Evolutionary conservation across 495 filamentous ascomycete species (phyloP).

Genomic region (Penicillium samsonianum): DNA sequence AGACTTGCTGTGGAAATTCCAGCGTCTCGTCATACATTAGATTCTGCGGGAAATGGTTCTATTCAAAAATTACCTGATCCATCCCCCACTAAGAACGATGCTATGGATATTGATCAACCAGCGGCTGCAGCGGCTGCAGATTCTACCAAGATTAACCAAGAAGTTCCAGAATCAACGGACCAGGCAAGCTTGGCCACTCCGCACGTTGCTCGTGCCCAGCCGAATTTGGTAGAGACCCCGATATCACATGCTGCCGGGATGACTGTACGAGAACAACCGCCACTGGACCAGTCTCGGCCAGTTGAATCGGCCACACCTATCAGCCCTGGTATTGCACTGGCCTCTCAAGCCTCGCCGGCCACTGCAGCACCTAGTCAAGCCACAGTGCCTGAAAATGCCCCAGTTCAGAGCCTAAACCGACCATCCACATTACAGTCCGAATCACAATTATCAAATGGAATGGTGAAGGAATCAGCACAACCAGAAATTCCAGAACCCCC

Average conservation of each 20-base stretch:
- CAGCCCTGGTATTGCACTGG: slow-evolving; percentile 9
- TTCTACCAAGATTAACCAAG: slow-evolving; percentile 1
- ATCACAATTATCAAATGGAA: slow-evolving; percentile 12
- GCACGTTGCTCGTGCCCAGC: slow-evolving; percentile 14
- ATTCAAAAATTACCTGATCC: neutral
- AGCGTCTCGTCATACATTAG: slow-evolving; percentile 9
- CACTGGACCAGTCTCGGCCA: neutral
- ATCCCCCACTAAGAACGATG: slow-evolving; percentile 4
- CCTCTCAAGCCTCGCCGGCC: slow-evolving; percentile 16
- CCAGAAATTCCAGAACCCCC: slow-evolving; percentile 33
- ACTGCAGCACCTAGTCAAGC: slow-evolving; percentile 18
- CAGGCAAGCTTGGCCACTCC: slow-evolving; percentile 9
- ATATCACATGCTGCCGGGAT: neutral
- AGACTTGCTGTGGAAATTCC: slow-evolving; percentile 19
- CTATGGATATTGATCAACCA: slow-evolving; percentile 20
- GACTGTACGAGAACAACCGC: neutral
- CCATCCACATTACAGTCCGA: neutral
- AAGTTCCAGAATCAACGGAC: neutral
- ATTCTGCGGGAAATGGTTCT: neutral
- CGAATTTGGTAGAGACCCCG: slow-evolving; percentile 11
- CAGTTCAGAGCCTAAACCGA: slow-evolving; percentile 16
- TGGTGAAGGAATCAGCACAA: slow-evolving; percentile 17
- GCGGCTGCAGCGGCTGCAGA: slow-evolving; percentile 8
- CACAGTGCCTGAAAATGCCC: slow-evolving; percentile 25
- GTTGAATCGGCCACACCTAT: neutral